Evolutionary conservation across 768 basidiomycete genomes (phyloP), one percentile per base, ranked within the genome.

Genomic region (Tricholoma matsutake): DNA sequence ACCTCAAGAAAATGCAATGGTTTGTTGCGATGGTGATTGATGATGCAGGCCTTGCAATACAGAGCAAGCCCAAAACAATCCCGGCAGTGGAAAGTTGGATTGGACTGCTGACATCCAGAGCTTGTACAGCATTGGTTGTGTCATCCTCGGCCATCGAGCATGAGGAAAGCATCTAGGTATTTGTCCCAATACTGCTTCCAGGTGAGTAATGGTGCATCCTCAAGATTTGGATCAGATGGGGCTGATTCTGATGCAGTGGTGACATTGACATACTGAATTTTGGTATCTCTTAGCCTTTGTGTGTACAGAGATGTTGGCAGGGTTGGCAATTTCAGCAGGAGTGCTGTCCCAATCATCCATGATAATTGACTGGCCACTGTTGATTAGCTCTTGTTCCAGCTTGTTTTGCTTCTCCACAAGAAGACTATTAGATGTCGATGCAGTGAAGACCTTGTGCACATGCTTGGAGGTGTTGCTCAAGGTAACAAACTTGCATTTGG

Each of bases 1-100:
- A 70, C 69, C 65, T 70, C 34, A 7, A 68, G 28, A 4, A 58
- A 13, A 53, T 70, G 69, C 8, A 70, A 28, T 8, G 64, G 68
- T 14, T 66, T 41, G 11, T 59, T 32, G 0, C 32, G 22, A 58
- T 70, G 69, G 16, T 25, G 47, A 3, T 65, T 45, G 1, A 66
- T 14, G 2, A 64, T 34, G 49, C 69, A 71, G 3, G 51, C 45
- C 9, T 37, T 29, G 52, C 68, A 69, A 1, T 62, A 13, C 16
- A 63, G 22, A 8, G 54, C 25, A 2, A 22, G 14, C 11, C 61
- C 63, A 41, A 49, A 45, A 37, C 69, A 70, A 25, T 65, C 65
- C 20, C 32, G 18, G 35, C 66, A 67, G 4, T 64, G 60, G 54
- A 61, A 61, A 1, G 43, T 20, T 5, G 60, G 29, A 2, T 37